Conservation (phyloP, 179 eudicot species). For the Spergularia azorica region DNA sequence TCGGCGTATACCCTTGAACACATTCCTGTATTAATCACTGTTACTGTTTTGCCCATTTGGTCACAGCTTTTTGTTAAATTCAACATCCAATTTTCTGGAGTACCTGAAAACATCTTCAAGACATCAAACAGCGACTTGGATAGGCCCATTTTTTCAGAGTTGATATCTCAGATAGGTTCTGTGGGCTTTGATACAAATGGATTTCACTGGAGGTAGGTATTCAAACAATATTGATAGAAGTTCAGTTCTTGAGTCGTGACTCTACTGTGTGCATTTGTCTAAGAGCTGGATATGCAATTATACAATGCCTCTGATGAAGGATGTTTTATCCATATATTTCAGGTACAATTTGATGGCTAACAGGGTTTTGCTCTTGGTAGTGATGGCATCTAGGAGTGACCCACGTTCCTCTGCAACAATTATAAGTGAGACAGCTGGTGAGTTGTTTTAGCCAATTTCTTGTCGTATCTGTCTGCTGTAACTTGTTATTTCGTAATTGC, state of each 20-base stretch:
- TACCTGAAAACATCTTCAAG: constrained; percentile 70
- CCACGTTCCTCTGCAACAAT: constrained; percentile 60
- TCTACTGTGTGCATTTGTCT: constrained; percentile 6
- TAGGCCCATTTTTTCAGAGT: constrained; percentile 63
- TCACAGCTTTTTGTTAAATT: constrained; percentile 92
- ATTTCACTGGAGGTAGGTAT: constrained; percentile 88
- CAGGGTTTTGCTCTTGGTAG: constrained; percentile 85
- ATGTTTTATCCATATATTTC: constrained; percentile 25
- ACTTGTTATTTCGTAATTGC: neutral
- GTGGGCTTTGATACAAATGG: constrained; percentile 82
- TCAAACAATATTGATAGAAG: constrained; percentile 14
- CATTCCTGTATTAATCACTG: neutral
- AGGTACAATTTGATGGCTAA: constrained; percentile 99
- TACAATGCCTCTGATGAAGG: constrained; percentile 16
- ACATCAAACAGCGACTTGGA: constrained; percentile 50
- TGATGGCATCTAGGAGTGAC: constrained; percentile 79
- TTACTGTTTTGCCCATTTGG: constrained; percentile 22
- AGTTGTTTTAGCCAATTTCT: constrained; percentile 27
- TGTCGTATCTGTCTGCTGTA: neutral
- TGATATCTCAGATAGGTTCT: constrained; percentile 84
- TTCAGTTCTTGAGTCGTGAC: neutral
- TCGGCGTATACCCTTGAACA: neutral
- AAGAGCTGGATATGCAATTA: constrained; percentile 12
- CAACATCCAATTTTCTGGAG: constrained; percentile 85
- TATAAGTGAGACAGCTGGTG: constrained; percentile 84